Evolutionary conservation across 192 early-diverging fungal genomes (phyloP), one percentile per base, ranked within the genome.

Genomic region (Backusella westeae): DNA sequence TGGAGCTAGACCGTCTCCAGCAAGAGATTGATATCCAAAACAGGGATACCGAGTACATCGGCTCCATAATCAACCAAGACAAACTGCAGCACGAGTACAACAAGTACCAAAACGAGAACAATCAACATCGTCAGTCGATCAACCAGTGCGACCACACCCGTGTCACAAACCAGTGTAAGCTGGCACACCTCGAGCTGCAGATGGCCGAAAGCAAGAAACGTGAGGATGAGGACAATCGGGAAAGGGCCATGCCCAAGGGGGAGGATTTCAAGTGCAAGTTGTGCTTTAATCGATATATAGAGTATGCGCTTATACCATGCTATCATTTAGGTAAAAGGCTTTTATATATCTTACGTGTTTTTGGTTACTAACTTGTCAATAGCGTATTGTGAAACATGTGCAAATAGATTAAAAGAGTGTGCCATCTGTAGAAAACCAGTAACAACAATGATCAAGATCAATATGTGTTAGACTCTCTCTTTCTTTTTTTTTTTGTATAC

Each of bases 291-390:
- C 56, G 73, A 4, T 36, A 46, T 6, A 81, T 83, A 8, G 79
- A 80, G 10, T 78, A 82, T 71, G 83, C 81, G 3, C 67, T 84
- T 29, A 12, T 81, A 4, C 84, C 84, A 12, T 87, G 86, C 32
- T 74, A 67, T 35, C 86, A 87, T 36, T 36, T 82, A n/a, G 67
- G 75, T 75, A 75, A 53, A 42, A 15, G n/a, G 0, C 8, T 32
- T 32, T 32, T 23, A 23, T 23, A 44, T 0, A 44, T 17, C 42
- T 0, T 10, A 1, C 0, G 12, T 44, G 42, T 44, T 42, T 42
- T 5, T 32, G 32, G 32, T 32, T 29, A 49, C 46, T 49, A n/a
- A 59, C 34, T 41, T 56, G 3, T 19, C 1, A 21, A 34, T 19
- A 75, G 83, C 84, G 3, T 73, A 77, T 44, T 87, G 86, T 69